A percentile compares a stretch with the other conserved stretches of the same genome.
phyloP scores from a whole-genome alignment of 225 moss, liverwort and hornwort species.

The Pseudisothecium myosuroides region DNA sequence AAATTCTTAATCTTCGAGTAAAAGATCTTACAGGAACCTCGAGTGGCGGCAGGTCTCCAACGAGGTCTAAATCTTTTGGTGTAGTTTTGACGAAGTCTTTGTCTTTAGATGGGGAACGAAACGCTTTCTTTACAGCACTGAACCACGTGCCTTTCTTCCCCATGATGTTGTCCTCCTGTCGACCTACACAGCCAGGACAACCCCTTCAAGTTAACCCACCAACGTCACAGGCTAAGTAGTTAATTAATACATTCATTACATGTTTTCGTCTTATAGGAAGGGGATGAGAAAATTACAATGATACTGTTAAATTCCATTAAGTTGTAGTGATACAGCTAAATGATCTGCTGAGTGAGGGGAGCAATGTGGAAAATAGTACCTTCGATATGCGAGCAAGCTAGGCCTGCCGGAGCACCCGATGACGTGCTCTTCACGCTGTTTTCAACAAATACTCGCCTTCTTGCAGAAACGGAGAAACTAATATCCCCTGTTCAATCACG shows the following conservation, averaged over 20 bases:
- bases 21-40: conserved; percentile 5
- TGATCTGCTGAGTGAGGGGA: not conserved
- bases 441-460: not conserved
- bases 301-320: not conserved
- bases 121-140: not conserved
- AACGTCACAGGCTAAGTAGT: too few species aligned
- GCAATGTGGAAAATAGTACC: not conserved
- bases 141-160: conserved; percentile 49
- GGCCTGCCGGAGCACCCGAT: not conserved
- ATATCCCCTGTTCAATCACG: not conserved
- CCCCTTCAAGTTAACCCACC: not conserved
- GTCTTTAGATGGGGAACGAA: conserved; percentile 41
- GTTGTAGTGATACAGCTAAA: too few species aligned
- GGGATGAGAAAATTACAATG: not conserved
- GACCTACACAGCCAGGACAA: not conserved
- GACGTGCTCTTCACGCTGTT: not conserved
- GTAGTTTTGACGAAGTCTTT: conserved; percentile 34
- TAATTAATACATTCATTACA: not conserved
- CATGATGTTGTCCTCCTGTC: conserved; percentile 5
- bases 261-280: not conserved
- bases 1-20: not conserved
- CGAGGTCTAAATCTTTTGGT: conserved; percentile 35
- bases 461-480: not conserved
- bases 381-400: not conserved
- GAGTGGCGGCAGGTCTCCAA: conserved; percentile 31